Evolutionary conservation across 768 basidiomycete species (phyloP), one percentile per base, ranked within the genome.

Genomic region (Lactarius tabidus): DNA sequence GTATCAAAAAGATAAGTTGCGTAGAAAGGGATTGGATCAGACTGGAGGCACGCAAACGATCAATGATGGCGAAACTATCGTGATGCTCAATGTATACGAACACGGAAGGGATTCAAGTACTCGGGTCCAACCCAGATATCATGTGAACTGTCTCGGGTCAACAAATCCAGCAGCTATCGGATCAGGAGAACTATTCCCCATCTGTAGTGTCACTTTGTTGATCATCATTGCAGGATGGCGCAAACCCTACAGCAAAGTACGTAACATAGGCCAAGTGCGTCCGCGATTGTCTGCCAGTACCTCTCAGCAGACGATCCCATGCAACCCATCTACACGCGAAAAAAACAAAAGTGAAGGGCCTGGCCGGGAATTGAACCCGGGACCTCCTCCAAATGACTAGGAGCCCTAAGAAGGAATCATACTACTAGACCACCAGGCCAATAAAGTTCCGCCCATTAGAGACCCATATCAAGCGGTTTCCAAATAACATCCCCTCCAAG

Each of bases 281-380:
- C 23, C 23, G 5, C 2, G 48, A n/a, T n/a, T 3, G 48, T 15
- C 20, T n/a, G 48, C 12, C 12, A n/a, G 12, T 39, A n/a, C 12
- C 38, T 4, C n/a, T n/a, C n/a, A n/a, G n/a, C n/a, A n/a, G n/a
- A n/a, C n/a, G n/a, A n/a, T n/a, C n/a, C n/a, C n/a, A n/a, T n/a
- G n/a, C n/a, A n/a, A n/a, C n/a, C n/a, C n/a, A 20, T 29, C 29
- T 45, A 45, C 23, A 55, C 31, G 12, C 12, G 31, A 56, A 18
- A 56, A 18, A 36, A 52, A 52, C 26, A 66, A 66, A 62, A 36
- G 4, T 6, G 12, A 14, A 51, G 82, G 86, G 85, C 87, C 85
- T 86, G 81, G 82, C 86, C 83, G 86, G 86, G 87, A 88, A 88
- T 89, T 88, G 87, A 90, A 89, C 88, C 87, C 86, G 83, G 86